A percentile compares a stretch with the other conserved stretches of the same genome.
These are phyloP conservation scores for Clarireedia monteithiana DNA, from an alignment of 2,329 filamentous ascomycete species.

Conservation along the genomic window DNA sequence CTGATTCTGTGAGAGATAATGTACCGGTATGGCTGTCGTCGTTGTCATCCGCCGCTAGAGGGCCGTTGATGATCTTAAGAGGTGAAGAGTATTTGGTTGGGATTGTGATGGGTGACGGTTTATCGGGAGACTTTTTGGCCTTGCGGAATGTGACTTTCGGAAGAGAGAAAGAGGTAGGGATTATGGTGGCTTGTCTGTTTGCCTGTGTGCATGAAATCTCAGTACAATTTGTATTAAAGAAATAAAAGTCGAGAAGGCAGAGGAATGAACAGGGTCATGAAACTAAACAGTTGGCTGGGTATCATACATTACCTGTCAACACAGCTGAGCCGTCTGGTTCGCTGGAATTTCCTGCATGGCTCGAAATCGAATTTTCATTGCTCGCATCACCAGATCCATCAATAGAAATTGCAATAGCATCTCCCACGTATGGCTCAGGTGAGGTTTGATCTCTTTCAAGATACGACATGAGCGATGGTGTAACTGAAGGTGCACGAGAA, in stretches of 20 bases:
- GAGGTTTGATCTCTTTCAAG: conserved; percentile 13
- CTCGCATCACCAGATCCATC: background rate
- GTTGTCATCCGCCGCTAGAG: background rate
- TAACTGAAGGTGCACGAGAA: conserved; percentile 14
- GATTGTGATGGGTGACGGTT: background rate
- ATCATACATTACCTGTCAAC: background rate
- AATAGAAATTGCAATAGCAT: conserved; percentile 11
- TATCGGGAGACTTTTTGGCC: background rate
- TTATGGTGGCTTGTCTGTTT: conserved; percentile 10
- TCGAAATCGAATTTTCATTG: background rate
- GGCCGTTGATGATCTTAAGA: background rate
- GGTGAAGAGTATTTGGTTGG: background rate
- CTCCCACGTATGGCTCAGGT: conserved; percentile 14
- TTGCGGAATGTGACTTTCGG: conserved; percentile 17
- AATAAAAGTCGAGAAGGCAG: background rate
- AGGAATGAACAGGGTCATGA: background rate
- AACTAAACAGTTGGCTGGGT: background rate
- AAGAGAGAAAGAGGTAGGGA: conserved; percentile 9
- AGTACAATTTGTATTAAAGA: background rate
- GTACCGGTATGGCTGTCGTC: conserved; percentile 10
- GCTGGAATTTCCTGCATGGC: background rate
- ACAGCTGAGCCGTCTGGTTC: background rate
- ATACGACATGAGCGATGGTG: conserved; percentile 14
- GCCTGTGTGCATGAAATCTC: background rate
- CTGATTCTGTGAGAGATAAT: conserved; percentile 19